Evolutionary conservation across 768 basidiomycete species (phyloP), one percentile per base, ranked within the genome.

Genomic region (Mycena indigotica): DNA sequence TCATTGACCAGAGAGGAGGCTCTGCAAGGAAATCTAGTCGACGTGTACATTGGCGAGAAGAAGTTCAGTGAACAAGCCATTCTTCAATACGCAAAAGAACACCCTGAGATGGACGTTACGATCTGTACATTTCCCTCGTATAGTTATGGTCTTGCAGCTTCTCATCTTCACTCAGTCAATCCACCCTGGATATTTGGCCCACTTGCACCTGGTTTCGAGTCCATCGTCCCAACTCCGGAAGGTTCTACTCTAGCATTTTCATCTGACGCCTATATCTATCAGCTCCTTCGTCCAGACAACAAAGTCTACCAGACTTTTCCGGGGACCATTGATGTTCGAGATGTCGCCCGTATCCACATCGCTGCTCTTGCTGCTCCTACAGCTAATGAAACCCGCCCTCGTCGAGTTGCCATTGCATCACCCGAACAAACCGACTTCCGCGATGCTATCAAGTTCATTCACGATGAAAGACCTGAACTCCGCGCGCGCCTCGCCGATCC

Each of bases 101-200:
- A 62, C 56, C 48, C 66, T 23, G 58, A 65, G 24, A 58, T 65
- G 51, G 64, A 65, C 41, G 45, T 62, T 16, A 58, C 64, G 16
- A 46, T 59, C 50, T 24, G 48, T 60, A 39, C 15, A 53, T 55
- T 21, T 19, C 49, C 10, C 30, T 8, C 12, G 13, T 40, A 26
- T 15, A 28, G 10, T 15, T 35, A 15, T 26, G 24, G 41, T 15
- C 16, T 26, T 44, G 13, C 41, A 5, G 8, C 13, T 13, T 15
- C 41, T 44, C 8, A 44, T 13, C 8, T 19, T 23, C 8, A 19
- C 41, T 8, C 32, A 70, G 69, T 72, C 28, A 57, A 60, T 28
- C 70, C 70, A 5, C 51, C 64, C 0, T 71, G 56, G 54, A 56
- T 69, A 45, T 65, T 65, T 26, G 69, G 70, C 17, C 70, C 70